Conservation (phyloP, 2,329 filamentous ascomycete genomes). For the Aureobasidium uvarum region DNA sequence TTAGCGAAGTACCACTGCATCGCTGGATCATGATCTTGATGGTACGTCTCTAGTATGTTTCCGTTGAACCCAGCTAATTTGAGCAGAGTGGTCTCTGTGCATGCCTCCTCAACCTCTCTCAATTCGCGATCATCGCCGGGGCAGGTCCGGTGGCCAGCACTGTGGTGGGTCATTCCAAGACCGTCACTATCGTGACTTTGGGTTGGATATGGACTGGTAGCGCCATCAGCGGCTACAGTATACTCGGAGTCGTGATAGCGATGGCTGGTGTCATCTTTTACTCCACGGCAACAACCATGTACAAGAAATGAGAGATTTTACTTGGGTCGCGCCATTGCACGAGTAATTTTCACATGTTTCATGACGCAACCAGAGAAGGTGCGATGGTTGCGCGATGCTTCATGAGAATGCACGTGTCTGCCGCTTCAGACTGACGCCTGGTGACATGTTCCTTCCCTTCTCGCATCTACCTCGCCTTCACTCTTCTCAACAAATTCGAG, state of each 20-base stretch:
- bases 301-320: slow-evolving; percentile 11
- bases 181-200: slow-evolving; percentile 36
- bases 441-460: background rate
- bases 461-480: no score
- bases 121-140: slow-evolving; percentile 39
- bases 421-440: background rate
- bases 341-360: background rate
- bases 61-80: background rate
- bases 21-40: slow-evolving; percentile 53
- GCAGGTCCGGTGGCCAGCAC: slow-evolving; percentile 39
- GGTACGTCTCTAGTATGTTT: slow-evolving; percentile 42
- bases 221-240: slow-evolving; percentile 33
- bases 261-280: slow-evolving; percentile 38
- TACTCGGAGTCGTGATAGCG: slow-evolving; percentile 36
- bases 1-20: slow-evolving; percentile 49
- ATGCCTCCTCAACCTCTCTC: slow-evolving; percentile 58
- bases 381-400: background rate
- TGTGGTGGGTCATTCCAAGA: slow-evolving; percentile 40
- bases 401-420: background rate
- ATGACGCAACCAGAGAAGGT: background rate
- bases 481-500: background rate
- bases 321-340: background rate
- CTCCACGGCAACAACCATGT: slow-evolving; percentile 1
- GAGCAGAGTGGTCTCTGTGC: slow-evolving; percentile 62
- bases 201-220: slow-evolving; percentile 36